Evolutionary conservation across 1,139 yeast species (phyloP).

Genomic region (Zygosaccharomyces pseudobailii): DNA sequence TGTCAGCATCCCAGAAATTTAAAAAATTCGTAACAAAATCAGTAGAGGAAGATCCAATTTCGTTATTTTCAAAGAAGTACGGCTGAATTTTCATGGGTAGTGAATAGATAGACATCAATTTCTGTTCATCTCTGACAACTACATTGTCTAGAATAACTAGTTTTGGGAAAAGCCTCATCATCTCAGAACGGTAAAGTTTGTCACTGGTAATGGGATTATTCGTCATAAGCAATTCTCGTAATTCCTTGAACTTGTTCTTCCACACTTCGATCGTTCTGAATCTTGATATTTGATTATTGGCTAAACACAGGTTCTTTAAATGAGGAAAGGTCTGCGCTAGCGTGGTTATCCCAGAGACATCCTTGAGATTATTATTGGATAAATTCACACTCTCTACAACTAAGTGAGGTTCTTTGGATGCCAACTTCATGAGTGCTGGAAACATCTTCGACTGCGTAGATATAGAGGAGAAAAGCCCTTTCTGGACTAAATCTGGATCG

Average conservation of each 20-base stretch:
- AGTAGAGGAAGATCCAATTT: slow-evolving; percentile 64
- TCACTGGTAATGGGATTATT: slow-evolving; percentile 71
- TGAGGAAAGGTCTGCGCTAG: slow-evolving; percentile 71
- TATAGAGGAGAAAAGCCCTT: slow-evolving; percentile 62
- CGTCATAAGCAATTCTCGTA: slow-evolving; percentile 69
- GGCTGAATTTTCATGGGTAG: slow-evolving; percentile 48
- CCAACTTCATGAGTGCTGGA: slow-evolving; percentile 86
- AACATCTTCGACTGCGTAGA: slow-evolving; percentile 71
- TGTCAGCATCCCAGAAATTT: slow-evolving; percentile 75
- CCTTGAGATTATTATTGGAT: slow-evolving; percentile 63
- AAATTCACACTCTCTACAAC: slow-evolving; percentile 72
- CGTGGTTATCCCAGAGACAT: slow-evolving; percentile 57
- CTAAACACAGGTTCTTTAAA: slow-evolving; percentile 71
- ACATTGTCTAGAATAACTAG: slow-evolving; percentile 76
- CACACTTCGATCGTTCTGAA: slow-evolving; percentile 64
- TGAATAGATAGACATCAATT: slow-evolving; percentile 46
- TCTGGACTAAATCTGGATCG: slow-evolving; percentile 56
- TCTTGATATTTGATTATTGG: slow-evolving; percentile 62
- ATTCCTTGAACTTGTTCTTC: slow-evolving; percentile 66
- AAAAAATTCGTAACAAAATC: slow-evolving; percentile 71
- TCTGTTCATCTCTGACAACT: slow-evolving; percentile 66
- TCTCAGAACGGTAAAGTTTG: slow-evolving; percentile 53
- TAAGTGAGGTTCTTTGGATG: slow-evolving; percentile 41
- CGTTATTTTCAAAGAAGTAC: slow-evolving; percentile 79
- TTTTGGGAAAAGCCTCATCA: slow-evolving; percentile 71